Conservation (phyloP, 176 grass and related monocot species). For the Poa pratensis region DNA sequence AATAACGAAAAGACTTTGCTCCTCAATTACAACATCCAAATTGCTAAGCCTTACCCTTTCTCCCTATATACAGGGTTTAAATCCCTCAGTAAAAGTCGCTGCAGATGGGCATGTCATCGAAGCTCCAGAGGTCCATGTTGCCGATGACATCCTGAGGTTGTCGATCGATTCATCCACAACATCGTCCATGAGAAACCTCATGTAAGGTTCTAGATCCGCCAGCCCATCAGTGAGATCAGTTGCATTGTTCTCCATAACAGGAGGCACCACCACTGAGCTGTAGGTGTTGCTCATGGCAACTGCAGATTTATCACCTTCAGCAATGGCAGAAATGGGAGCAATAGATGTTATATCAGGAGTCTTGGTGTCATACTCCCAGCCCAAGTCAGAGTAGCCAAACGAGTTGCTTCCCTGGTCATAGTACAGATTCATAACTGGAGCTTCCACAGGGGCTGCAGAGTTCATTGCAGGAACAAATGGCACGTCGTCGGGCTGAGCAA, state of each 20-base stretch:
- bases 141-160: constrained; percentile 51
- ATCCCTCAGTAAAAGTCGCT: constrained; percentile 48
- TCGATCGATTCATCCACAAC: constrained; percentile 54
- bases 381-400: constrained; percentile 47
- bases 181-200: constrained; percentile 63
- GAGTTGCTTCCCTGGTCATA: constrained; percentile 89
- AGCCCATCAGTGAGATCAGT: constrained; percentile 51
- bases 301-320: constrained; percentile 43
- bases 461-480: constrained; percentile 43
- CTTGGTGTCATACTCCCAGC: constrained; percentile 65
- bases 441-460: constrained; percentile 40
- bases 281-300: background rate
- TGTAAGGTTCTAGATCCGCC: constrained; percentile 59
- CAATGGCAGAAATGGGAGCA: constrained; percentile 42
- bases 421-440: constrained; percentile 46
- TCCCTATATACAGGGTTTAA: constrained; percentile 48
- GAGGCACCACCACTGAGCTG: constrained; percentile 31
- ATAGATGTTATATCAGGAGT: constrained; percentile 56
- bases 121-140: constrained; percentile 84
- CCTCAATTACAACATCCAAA: background rate
- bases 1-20: background rate
- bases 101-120: constrained; percentile 62
- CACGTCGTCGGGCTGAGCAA: constrained; percentile 37
- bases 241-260: constrained; percentile 39
- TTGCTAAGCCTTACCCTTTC: constrained; percentile 29